Percentiles rank a stretch among this genome's conserved stretches.
phyloP scores from a whole-genome alignment of 2,329 filamentous ascomycete species.

The Microdochium nivale region DNA sequence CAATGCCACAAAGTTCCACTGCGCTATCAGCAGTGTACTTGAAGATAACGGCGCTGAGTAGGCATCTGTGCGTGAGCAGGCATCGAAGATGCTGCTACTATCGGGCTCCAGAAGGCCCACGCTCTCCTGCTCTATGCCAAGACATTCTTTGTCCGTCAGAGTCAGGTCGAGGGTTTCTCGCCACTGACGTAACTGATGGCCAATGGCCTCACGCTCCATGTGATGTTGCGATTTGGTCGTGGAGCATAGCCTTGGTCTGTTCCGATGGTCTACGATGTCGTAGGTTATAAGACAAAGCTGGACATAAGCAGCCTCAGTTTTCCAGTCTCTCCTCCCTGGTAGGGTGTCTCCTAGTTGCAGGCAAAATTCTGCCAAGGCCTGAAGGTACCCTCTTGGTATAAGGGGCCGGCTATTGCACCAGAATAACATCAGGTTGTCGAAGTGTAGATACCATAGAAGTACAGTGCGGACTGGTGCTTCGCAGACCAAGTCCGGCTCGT shows the following conservation, averaged over 20 bases:
- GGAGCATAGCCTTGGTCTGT: conserved; percentile 54
- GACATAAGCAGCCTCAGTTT: conserved; percentile 58
- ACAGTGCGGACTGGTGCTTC: not conserved
- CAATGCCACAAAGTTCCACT: conserved; percentile 70
- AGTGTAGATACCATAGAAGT: conserved; percentile 80
- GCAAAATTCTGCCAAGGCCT: conserved; percentile 54
- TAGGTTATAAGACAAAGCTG: conserved; percentile 64
- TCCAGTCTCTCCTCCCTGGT: conserved; percentile 55
- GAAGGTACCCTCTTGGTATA: conserved; percentile 73
- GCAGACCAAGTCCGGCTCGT: not conserved
- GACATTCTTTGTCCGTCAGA: conserved; percentile 51
- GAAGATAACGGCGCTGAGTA: conserved; percentile 60
- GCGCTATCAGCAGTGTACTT: conserved; percentile 65
- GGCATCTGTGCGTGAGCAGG: conserved; percentile 62
- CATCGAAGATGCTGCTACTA: conserved; percentile 57
- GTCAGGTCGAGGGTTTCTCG: conserved; percentile 49
- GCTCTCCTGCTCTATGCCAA: conserved; percentile 52
- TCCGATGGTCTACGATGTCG: conserved; percentile 73
- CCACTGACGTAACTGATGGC: conserved; percentile 37
- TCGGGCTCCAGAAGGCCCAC: no score
- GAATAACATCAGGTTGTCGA: conserved; percentile 54
- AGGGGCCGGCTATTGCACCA: conserved; percentile 38
- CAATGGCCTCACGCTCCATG: conserved; percentile 48
- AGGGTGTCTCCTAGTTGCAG: conserved; percentile 46
- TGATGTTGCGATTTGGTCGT: conserved; percentile 58